phyloP scores from a whole-genome alignment of 2,329 filamentous ascomycete species.

The Botryosphaeria dothidea region DNA sequence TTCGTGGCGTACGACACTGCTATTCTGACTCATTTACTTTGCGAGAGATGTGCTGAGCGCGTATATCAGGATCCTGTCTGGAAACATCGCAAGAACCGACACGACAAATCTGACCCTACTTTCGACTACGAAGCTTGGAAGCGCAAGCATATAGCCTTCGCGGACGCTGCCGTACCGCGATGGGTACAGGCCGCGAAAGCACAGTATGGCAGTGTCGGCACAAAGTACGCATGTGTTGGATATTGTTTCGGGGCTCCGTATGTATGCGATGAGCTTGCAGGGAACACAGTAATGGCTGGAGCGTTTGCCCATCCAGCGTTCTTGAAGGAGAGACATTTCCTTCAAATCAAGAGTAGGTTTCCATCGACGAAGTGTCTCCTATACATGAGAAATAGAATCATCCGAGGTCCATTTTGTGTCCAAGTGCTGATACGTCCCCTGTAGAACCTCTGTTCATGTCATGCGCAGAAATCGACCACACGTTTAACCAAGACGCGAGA shows the following conservation, averaged over 20 bases:
- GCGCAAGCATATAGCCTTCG: conserved; percentile 46
- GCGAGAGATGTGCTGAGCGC: not conserved
- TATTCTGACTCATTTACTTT: not conserved
- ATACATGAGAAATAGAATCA: too few relatives aligned
- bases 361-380: too few relatives aligned
- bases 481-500: conserved; percentile 43
- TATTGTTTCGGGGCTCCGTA: conserved; percentile 46
- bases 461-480: conserved; percentile 49
- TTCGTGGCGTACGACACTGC: conserved; percentile 39
- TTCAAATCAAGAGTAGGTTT: not conserved
- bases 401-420: too few relatives aligned
- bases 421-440: not conserved
- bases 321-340: conserved; percentile 41
- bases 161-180: conserved; percentile 44
- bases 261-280: conserved; percentile 45
- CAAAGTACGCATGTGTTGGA: conserved; percentile 46
- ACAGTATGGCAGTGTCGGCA: conserved; percentile 35
- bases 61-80: conserved; percentile 43
- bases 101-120: conserved; percentile 24
- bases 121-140: conserved; percentile 55
- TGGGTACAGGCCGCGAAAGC: conserved; percentile 45
- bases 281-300: conserved; percentile 41
- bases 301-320: conserved; percentile 56
- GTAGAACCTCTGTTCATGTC: not conserved
- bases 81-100: conserved; percentile 39